Evolutionary conservation across 352 stramenopile species (phyloP), one percentile per base, ranked within the genome.

Genomic region (Globisporangium parvum): DNA sequence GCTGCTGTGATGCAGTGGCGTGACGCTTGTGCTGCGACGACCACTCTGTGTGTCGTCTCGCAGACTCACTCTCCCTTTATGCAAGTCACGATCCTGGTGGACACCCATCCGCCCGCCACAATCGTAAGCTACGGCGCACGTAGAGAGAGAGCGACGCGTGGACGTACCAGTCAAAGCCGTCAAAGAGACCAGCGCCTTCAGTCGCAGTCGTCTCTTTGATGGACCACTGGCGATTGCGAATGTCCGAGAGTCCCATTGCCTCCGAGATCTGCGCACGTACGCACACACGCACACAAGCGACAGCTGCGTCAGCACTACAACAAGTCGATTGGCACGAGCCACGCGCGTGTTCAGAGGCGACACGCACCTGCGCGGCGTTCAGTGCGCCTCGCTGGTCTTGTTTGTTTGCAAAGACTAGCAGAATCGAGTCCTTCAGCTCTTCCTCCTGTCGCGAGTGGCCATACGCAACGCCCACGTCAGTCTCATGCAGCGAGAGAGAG

Each of bases 331-430:
- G 45, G 28, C 46, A 23, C 33, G 47, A 41, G n/a, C 10, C 15
- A 48, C 10, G 18, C 39, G 18, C 39, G 8, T 45, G 18, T 6
- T 18, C 6, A 35, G 45, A 63, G 3, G n/a, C 47, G 3, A 15
- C 53, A 57, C 65, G 28, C 49, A 95, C 83, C 78, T 96, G 82
- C 49, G 82, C 83, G 45, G 85, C 86, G 33, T 93, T 93, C 37
- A 96, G 60, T 6, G 96, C 95, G 24, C 96, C 96, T 51, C 96
- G 97, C 62, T 98, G 95, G 84, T 99, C 97, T 73, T 99, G 97
- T 67, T 99, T 99, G 77, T 99, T 99, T 31, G 97, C 97, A 81
- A 99, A 99, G 15, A 99, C 96, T 37, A 99, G 72, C 62, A 99
- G 71, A 68, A 99, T 98, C 28, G 97, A 95, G 73, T 99, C 96